Evolutionary conservation across 1,284 basidiomycete genomes (phyloP).

Genomic region (Ustilago lituana): DNA sequence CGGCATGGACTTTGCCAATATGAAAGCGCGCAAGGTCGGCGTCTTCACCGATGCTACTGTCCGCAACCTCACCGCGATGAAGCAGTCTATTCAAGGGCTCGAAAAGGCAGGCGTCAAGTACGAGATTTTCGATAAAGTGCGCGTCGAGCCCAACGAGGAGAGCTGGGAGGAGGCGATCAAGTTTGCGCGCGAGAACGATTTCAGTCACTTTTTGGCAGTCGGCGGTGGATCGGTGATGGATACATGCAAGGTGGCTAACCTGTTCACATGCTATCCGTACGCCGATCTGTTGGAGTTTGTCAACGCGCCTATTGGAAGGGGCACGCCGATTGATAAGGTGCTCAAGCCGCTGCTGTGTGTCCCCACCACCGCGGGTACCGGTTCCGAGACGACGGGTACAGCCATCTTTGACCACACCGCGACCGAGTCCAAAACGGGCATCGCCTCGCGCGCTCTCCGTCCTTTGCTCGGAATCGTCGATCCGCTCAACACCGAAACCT

Average conservation of each 20-base stretch:
- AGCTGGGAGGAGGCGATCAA: slow-evolving; percentile 77
- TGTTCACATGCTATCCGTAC: slow-evolving; percentile 83
- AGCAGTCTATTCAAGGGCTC: slow-evolving; percentile 81
- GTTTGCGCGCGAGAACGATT: slow-evolving; percentile 85
- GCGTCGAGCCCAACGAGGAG: slow-evolving; percentile 90
- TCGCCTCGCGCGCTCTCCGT: slow-evolving; percentile 88
- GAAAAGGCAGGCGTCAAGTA: slow-evolving; percentile 79
- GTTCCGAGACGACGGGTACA: slow-evolving; percentile 86
- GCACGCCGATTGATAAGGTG: slow-evolving; percentile 79
- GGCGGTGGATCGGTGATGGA: slow-evolving; percentile 96
- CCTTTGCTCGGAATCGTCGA: slow-evolving; percentile 88
- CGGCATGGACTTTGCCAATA: slow-evolving; percentile 84
- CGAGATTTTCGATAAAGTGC: slow-evolving; percentile 83
- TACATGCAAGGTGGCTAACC: slow-evolving; percentile 87
- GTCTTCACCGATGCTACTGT: slow-evolving; percentile 92
- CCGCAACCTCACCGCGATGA: slow-evolving; percentile 82
- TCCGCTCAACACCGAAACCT: slow-evolving; percentile 84
- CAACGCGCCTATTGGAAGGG: slow-evolving; percentile 94
- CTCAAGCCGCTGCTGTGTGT: slow-evolving; percentile 89
- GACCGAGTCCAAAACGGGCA: slow-evolving; percentile 88
- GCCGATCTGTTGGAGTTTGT: slow-evolving; percentile 89
- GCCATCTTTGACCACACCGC: slow-evolving; percentile 87
- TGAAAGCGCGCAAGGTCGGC: slow-evolving; percentile 75
- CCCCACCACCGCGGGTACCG: slow-evolving; percentile 96
- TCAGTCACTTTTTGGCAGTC: slow-evolving; percentile 80